phyloP scores from a whole-genome alignment of 306 rosid genomes.

The Corylus avellana region DNA sequence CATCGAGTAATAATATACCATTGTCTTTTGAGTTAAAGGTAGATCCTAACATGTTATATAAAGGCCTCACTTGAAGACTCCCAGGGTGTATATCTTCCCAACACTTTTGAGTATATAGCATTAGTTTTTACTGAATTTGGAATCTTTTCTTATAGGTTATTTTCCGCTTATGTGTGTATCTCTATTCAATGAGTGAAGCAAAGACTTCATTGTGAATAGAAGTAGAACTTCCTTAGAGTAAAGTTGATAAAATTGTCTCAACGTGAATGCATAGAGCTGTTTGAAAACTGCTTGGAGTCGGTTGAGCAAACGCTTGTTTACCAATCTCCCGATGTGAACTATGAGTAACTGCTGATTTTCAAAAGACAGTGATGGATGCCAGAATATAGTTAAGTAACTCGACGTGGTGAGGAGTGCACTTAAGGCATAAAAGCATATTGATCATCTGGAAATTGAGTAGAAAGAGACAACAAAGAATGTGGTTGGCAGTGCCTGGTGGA shows the following conservation, averaged over 20 bases:
- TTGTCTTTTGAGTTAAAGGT: no score
- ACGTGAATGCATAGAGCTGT: not conserved
- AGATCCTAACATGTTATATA: no score
- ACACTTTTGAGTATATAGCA: not conserved
- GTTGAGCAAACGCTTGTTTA: not conserved
- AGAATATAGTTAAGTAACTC: not conserved
- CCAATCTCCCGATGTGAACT: not conserved
- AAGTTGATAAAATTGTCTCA: not conserved
- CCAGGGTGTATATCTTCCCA: no score
- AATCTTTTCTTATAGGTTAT: not conserved
- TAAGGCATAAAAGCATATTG: no score
- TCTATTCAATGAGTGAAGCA: not conserved
- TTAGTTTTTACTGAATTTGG: not conserved
- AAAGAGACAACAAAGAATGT: not conserved
- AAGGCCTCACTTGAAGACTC: no score
- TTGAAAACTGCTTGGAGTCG: not conserved
- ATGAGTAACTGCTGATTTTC: not conserved
- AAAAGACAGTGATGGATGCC: not conserved
- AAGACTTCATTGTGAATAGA: not conserved
- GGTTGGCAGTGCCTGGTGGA: not conserved
- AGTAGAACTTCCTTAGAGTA: not conserved
- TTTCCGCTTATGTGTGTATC: not conserved
- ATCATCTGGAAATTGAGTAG: not conserved
- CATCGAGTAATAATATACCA: no score
- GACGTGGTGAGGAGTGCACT: not conserved